Evolutionary conservation across 2,329 filamentous ascomycete species (phyloP).

Genomic region (Colletotrichum sp.): DNA sequence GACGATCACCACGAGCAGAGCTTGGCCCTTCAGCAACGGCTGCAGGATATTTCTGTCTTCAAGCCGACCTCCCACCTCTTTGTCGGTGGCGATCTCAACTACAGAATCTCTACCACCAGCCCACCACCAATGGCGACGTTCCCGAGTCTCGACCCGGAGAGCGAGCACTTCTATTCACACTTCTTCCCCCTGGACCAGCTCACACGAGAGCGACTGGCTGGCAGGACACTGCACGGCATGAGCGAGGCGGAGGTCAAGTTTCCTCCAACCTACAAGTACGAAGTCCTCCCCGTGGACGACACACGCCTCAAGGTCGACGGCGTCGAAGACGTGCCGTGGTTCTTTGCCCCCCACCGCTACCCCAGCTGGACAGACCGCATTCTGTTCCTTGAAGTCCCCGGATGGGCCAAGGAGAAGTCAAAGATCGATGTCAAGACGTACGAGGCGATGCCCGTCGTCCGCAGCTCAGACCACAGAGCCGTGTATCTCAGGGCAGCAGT

Average conservation of each 20-base stretch:
- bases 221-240: constrained; percentile 79
- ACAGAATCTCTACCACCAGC: constrained; percentile 75
- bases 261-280: constrained; percentile 94
- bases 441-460: constrained; percentile 75
- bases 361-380: constrained; percentile 95
- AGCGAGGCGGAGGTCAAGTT: constrained; percentile 77
- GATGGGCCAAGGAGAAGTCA: constrained; percentile 47
- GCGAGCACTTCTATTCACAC: constrained; percentile 65
- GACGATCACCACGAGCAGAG: constrained; percentile 39
- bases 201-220: constrained; percentile 69
- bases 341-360: constrained; percentile 83
- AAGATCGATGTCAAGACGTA: constrained; percentile 68
- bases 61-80: constrained; percentile 79
- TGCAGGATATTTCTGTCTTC: constrained; percentile 73
- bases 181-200: constrained; percentile 83
- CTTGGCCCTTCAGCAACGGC: constrained; percentile 42
- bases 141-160: constrained; percentile 63
- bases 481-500: constrained; percentile 77
- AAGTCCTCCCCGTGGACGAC: constrained; percentile 43
- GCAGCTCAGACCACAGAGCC: constrained; percentile 86
- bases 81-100: constrained; percentile 92
- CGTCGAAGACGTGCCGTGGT: constrained; percentile 56
- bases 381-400: constrained; percentile 72
- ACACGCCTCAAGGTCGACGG: constrained; percentile 23
- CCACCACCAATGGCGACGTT: constrained; percentile 67